Evolutionary conservation across 768 basidiomycete species (phyloP).

Genomic region (Hydnomerulius pinastri): DNA sequence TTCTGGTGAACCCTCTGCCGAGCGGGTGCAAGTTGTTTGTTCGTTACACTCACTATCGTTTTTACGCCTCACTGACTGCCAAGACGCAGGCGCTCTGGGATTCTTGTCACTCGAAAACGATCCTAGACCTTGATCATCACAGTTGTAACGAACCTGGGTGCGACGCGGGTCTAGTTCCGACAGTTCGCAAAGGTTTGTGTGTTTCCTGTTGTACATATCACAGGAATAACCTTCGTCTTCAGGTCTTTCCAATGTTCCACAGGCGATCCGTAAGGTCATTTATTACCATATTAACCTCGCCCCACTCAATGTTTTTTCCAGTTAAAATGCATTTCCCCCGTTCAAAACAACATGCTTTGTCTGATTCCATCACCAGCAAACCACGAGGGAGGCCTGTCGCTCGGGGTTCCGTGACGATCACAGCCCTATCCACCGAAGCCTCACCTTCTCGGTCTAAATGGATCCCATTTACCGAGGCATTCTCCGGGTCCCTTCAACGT

Average conservation of each 20-base stretch:
- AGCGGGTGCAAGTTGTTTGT: slow-evolving; percentile 29
- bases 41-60: slow-evolving; percentile 3
- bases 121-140: slow-evolving; percentile 32
- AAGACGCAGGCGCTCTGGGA: slow-evolving; percentile 27
- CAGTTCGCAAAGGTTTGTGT: slow-evolving; percentile 15
- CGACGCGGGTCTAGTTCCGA: neutral
- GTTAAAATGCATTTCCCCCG: neutral
- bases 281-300: neutral
- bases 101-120: slow-evolving; percentile 31
- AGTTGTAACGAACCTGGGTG: slow-evolving; percentile 22
- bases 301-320: slow-evolving; percentile 5
- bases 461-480: slow-evolving; percentile 8
- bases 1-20: slow-evolving; percentile 28
- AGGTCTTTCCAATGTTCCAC: slow-evolving; percentile 3
- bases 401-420: slow-evolving; percentile 11
- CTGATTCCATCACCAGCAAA: neutral
- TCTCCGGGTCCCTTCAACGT: slow-evolving; percentile 7
- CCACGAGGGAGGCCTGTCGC: slow-evolving; percentile 13
- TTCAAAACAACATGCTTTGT: neutral
- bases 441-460: slow-evolving; percentile 17
- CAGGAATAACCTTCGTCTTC: neutral
- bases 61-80: neutral
- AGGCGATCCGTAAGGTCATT: slow-evolving; percentile 9
- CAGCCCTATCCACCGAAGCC: slow-evolving; percentile 16
- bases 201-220: neutral